These are phyloP conservation scores for Clitopilus hobsonii DNA, from an alignment of 768 basidiomycete species.

Conservation along the genomic window DNA sequence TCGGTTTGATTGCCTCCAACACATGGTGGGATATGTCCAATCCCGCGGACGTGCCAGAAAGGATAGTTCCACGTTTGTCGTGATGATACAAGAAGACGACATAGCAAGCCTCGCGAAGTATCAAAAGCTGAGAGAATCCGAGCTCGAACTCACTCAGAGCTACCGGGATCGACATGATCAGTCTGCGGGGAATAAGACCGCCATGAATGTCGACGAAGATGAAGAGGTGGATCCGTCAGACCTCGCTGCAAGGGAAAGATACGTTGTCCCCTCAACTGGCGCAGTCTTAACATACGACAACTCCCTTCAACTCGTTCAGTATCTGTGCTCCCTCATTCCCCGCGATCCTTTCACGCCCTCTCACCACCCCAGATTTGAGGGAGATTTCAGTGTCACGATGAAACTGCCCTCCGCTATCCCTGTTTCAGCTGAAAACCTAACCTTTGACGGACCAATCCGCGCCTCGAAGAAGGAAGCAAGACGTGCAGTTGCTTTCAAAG, in stretches of 20 bases:
- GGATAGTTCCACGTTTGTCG: constrained; percentile 68
- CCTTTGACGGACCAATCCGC: constrained; percentile 54
- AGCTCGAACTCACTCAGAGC: constrained; percentile 57
- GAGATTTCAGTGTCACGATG: constrained; percentile 55
- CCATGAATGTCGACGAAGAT: constrained; percentile 22
- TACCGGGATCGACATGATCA: constrained; percentile 52
- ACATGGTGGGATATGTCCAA: constrained; percentile 86
- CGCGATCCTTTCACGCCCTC: constrained; percentile 63
- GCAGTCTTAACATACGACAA: constrained; percentile 80
- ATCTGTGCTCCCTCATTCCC: constrained; percentile 76
- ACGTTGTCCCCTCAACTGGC: constrained; percentile 64
- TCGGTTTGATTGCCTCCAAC: constrained; percentile 77
- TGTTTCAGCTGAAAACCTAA: constrained; percentile 46
- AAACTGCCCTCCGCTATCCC: constrained; percentile 65
- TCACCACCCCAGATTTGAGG: constrained; percentile 56
- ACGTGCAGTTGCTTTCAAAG: constrained; percentile 77
- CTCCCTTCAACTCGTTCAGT: constrained; percentile 63
- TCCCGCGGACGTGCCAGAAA: constrained; percentile 84
- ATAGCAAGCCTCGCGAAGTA: constrained; percentile 54
- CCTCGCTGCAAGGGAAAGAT: constrained; percentile 65
- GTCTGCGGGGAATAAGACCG: neutral
- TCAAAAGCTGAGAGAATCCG: constrained; percentile 49
- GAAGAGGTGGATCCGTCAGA: constrained; percentile 45
- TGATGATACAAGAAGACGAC: constrained; percentile 72
- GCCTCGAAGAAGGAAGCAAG: constrained; percentile 78